phyloP scores from a whole-genome alignment of 2,329 filamentous ascomycete species.

The Phyllosticta paracitricarpa region DNA sequence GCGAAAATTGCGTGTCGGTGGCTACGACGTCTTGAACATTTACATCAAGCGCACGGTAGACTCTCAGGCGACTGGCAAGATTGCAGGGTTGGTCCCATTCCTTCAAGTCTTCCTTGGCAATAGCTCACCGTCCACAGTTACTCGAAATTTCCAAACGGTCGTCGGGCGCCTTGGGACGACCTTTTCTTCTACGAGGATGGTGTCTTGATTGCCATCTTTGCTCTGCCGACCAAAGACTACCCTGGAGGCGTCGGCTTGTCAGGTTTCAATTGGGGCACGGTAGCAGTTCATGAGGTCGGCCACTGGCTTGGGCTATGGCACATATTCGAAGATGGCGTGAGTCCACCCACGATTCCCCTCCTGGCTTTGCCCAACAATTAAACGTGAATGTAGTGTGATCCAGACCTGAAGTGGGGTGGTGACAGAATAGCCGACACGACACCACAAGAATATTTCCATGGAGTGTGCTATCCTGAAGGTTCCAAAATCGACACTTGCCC shows the following conservation, averaged over 20 bases:
- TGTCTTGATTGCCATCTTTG: not conserved
- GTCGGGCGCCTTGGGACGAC: not conserved
- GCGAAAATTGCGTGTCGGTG: slow-evolving; percentile 15
- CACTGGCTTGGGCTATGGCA: slow-evolving; percentile 25
- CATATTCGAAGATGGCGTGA: slow-evolving; percentile 19
- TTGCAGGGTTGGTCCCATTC: too few species aligned
- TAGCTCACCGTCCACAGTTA: not conserved
- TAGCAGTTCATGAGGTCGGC: slow-evolving; percentile 23
- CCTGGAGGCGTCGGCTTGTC: not conserved
- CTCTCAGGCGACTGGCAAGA: too few species aligned
- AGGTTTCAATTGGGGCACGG: slow-evolving; percentile 13
- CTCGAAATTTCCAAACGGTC: not conserved
- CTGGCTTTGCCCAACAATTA: too few species aligned
- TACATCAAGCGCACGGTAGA: slow-evolving; percentile 11
- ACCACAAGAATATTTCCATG: slow-evolving; percentile 11
- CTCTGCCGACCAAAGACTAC: not conserved
- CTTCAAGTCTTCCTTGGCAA: not conserved
- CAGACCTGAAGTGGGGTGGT: slow-evolving; percentile 14
- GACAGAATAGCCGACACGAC: slow-evolving; percentile 23
- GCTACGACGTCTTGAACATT: slow-evolving; percentile 19
- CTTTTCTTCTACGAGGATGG: not conserved
- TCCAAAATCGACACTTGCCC: too few species aligned
- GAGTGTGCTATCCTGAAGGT: too few species aligned
- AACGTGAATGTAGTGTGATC: too few species aligned
- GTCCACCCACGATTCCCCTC: too few species aligned